phyloP scores from a whole-genome alignment of 169 alveolate genomes.

The Eimeria brunetti region DNA sequence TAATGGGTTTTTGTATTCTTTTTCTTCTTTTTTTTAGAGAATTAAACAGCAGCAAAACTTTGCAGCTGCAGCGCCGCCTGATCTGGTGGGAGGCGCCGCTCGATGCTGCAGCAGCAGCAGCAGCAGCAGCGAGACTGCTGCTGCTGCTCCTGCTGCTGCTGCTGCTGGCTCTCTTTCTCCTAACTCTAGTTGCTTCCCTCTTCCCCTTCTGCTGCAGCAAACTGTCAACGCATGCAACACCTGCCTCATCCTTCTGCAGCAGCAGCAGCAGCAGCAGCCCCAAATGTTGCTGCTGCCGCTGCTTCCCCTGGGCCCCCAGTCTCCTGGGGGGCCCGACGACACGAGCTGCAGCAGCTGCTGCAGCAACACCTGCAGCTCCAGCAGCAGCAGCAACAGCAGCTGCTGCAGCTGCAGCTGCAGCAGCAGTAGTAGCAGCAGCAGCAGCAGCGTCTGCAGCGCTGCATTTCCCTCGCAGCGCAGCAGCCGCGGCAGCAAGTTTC shows the following conservation, averaged over 20 bases:
- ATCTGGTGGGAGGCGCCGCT: not conserved
- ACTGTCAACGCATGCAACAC: conserved; percentile 10
- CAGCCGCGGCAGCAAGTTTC: not conserved
- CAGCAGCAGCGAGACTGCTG: not conserved
- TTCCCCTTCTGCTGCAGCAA: not conserved
- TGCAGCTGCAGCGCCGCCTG: not conserved
- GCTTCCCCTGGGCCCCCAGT: not conserved
- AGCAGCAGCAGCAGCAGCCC: conserved; percentile 36
- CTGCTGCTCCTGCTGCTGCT: too few relatives aligned
- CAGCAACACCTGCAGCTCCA: too few relatives aligned
- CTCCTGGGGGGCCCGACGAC: not conserved
- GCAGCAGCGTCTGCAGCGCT: conserved; percentile 1
- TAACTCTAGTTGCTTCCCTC: not conserved
- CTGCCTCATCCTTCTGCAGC: not conserved
- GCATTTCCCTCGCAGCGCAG: not conserved
- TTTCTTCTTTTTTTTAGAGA: not conserved
- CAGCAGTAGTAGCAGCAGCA: conserved; percentile 19
- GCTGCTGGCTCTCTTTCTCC: not conserved
- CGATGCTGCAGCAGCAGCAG: conserved; percentile 27
- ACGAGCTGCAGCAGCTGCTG: not conserved
- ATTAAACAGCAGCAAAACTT: not conserved
- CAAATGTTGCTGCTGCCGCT: conserved; percentile 46
- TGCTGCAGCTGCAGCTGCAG: too few relatives aligned
- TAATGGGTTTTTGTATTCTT: not conserved
- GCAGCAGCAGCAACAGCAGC: too few relatives aligned